phyloP scores from a whole-genome alignment of 352 stramenopile species.

The Aphanomyces astaci region DNA sequence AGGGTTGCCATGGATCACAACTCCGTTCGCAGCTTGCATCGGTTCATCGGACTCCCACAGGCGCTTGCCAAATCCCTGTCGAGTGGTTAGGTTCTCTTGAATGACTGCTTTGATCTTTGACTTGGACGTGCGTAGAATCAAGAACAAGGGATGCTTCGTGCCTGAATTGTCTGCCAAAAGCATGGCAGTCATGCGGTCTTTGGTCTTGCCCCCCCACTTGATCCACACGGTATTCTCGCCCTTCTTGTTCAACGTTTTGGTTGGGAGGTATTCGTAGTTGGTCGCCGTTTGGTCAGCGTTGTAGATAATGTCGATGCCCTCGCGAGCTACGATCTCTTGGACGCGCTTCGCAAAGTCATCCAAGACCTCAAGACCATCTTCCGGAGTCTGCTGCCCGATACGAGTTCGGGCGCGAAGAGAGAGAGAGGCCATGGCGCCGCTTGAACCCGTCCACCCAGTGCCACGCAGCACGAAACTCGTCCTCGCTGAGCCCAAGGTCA shows the following conservation, averaged over 20 bases:
- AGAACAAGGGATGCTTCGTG: slow-evolving; percentile 20
- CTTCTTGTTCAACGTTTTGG: slow-evolving; percentile 26
- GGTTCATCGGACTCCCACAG: slow-evolving; percentile 25
- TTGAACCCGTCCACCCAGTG: slow-evolving; percentile 21
- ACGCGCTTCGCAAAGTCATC: neutral
- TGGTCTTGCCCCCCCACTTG: slow-evolving; percentile 23
- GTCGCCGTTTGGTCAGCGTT: slow-evolving; percentile 30
- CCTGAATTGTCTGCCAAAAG: slow-evolving; percentile 24
- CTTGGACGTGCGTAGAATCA: slow-evolving; percentile 24
- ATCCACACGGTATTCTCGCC: slow-evolving; percentile 25
- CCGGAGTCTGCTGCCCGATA: slow-evolving; percentile 13
- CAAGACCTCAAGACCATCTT: slow-evolving; percentile 1
- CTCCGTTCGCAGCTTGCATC: neutral
- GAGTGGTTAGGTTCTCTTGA: slow-evolving; percentile 14
- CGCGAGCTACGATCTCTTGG: neutral
- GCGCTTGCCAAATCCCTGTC: slow-evolving; percentile 26
- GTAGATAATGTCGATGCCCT: slow-evolving; percentile 9
- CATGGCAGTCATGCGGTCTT: slow-evolving; percentile 27
- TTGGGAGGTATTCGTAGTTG: slow-evolving; percentile 31
- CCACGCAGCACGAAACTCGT: neutral
- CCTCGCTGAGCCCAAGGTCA: neutral
- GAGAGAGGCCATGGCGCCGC: slow-evolving; percentile 21
- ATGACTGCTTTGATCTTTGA: slow-evolving; percentile 8
- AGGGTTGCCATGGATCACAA: neutral
- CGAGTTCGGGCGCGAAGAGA: slow-evolving; percentile 7